Evolutionary conservation across 192 early-diverging fungal species (phyloP).

Genomic region (Blastocladiella britannica): DNA sequence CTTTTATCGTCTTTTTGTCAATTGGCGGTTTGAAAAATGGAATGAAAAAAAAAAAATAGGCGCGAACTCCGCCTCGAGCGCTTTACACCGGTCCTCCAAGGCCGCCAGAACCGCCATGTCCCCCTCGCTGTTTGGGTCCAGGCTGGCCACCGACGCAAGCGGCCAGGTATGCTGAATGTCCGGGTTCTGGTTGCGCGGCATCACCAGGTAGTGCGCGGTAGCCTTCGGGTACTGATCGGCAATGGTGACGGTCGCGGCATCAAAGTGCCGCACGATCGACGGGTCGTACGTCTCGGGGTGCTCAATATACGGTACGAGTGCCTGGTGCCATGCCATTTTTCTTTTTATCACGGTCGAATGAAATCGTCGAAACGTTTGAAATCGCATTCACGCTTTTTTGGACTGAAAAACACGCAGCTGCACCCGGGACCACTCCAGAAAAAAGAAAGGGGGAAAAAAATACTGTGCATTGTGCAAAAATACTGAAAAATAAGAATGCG

Average conservation of each 20-base stretch:
- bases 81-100: conserved; percentile 11
- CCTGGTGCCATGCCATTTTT: neutral
- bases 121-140: conserved; percentile 9
- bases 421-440: no score
- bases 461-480: no score
- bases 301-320: conserved; percentile 16
- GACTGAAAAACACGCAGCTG: no score
- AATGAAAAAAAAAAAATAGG: neutral
- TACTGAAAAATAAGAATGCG: no score
- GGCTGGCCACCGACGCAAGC: conserved; percentile 8
- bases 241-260: conserved; percentile 22
- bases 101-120: conserved; percentile 14
- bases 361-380: no score
- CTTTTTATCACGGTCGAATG: no score
- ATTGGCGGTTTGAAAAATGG: conserved; percentile 1
- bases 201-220: conserved; percentile 22
- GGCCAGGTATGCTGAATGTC: neutral
- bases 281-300: conserved; percentile 15
- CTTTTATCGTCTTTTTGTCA: neutral
- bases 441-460: no score
- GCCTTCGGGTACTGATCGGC: conserved; percentile 30
- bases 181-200: conserved; percentile 20
- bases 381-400: no score
- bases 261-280: conserved; percentile 15
- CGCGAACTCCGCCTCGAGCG: conserved; percentile 10